Evolutionary conservation across 1,284 basidiomycete genomes (phyloP).

Genomic region (Marasmius oreades): DNA sequence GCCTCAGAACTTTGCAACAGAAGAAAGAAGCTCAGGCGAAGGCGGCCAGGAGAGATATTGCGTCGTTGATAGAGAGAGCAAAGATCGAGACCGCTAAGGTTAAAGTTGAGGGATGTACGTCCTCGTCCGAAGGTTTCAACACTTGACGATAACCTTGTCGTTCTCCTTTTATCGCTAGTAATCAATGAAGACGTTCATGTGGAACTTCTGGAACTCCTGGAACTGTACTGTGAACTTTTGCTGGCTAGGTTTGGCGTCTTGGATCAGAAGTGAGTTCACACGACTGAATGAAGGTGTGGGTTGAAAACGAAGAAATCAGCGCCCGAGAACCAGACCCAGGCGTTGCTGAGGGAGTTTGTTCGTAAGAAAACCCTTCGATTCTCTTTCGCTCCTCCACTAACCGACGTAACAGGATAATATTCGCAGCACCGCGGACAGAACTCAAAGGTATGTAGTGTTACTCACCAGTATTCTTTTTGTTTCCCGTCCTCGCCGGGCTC

Average conservation of each 20-base stretch:
- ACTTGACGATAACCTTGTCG: background rate
- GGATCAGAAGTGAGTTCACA: constrained; percentile 67
- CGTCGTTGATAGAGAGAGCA: constrained; percentile 71
- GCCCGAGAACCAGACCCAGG: constrained; percentile 81
- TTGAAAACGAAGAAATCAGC: constrained; percentile 33
- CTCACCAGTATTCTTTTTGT: background rate
- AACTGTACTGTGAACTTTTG: constrained; percentile 92
- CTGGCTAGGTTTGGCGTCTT: constrained; percentile 89
- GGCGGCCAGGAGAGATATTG: constrained; percentile 74
- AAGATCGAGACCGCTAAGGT: constrained; percentile 83
- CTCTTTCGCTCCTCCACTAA: constrained; percentile 19
- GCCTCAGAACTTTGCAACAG: constrained; percentile 85
- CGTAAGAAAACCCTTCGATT: constrained; percentile 9
- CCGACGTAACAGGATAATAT: constrained; percentile 60
- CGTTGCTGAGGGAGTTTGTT: constrained; percentile 68
- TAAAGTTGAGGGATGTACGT: constrained; percentile 76
- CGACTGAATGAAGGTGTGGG: constrained; percentile 4
- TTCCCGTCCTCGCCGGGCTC: constrained; percentile 2
- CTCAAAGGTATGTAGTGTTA: constrained; percentile 66
- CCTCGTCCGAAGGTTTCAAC: constrained; percentile 1
- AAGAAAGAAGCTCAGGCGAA: constrained; percentile 95
- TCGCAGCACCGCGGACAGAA: constrained; percentile 89
- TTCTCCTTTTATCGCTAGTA: constrained; percentile 35
- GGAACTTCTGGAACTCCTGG: constrained; percentile 88
- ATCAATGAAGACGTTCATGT: constrained; percentile 85